phyloP scores from a whole-genome alignment of 1,284 basidiomycete genomes.

The Malassezia cuniculi region DNA sequence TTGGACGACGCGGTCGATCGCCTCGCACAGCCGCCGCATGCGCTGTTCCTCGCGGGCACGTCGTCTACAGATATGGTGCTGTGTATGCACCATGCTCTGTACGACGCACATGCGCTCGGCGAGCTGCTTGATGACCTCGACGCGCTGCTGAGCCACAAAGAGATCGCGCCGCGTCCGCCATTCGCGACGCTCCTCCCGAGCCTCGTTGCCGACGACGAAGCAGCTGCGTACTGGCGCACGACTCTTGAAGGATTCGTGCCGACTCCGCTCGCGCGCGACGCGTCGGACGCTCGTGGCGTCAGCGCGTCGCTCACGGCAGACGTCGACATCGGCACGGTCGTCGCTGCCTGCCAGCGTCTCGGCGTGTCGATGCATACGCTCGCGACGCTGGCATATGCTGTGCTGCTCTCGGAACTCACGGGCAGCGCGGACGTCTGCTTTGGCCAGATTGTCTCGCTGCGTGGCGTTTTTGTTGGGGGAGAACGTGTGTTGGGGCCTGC shows the following conservation, averaged over 20 bases:
- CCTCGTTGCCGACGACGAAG: slow-evolving; percentile 19
- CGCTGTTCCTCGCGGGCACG: slow-evolving; percentile 2
- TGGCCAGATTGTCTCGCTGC: slow-evolving; percentile 32
- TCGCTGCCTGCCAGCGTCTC: slow-evolving; percentile 11
- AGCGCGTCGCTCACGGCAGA: slow-evolving; percentile 5
- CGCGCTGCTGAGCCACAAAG: slow-evolving; percentile 4
- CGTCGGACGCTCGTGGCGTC: neutral
- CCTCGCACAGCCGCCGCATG: neutral
- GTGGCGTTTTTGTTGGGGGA: slow-evolving; percentile 22
- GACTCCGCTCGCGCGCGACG: slow-evolving; percentile 3
- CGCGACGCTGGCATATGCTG: slow-evolving; percentile 30
- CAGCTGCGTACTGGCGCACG: slow-evolving; percentile 21
- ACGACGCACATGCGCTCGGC: slow-evolving; percentile 26
- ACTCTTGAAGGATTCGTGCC: slow-evolving; percentile 17
- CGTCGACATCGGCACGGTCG: slow-evolving; percentile 10
- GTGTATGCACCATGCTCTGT: slow-evolving; percentile 15
- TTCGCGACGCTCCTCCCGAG: slow-evolving; percentile 22
- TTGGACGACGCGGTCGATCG: slow-evolving; percentile 9
- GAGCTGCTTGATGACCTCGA: slow-evolving; percentile 34
- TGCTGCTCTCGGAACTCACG: slow-evolving; percentile 22
- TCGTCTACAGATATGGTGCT: neutral
- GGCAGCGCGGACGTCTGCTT: slow-evolving; percentile 27
- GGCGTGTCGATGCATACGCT: slow-evolving; percentile 27
- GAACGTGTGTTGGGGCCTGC: slow-evolving; percentile 30
- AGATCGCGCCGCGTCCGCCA: slow-evolving; percentile 7